A percentile compares a stretch with the other conserved stretches of the same genome.
Conservation (phyloP, 768 basidiomycete species). For the Cantharellus cinnabarinus region DNA sequence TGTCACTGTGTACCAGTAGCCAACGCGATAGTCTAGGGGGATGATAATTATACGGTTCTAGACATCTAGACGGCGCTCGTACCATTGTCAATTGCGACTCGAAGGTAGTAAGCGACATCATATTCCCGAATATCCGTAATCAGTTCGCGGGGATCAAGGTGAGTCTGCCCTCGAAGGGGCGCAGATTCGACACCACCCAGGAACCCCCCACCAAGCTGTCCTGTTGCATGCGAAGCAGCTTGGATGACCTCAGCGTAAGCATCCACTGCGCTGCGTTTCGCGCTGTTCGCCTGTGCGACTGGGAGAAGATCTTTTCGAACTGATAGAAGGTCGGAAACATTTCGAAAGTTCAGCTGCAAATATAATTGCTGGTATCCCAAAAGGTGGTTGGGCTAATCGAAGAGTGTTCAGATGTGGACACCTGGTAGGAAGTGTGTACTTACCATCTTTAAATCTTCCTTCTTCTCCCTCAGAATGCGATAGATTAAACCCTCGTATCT, state of each 20-base stretch:
- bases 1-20: constrained; percentile 88
- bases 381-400: constrained; percentile 62
- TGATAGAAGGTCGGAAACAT: constrained; percentile 75
- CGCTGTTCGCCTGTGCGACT: constrained; percentile 71
- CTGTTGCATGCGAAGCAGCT: constrained; percentile 36
- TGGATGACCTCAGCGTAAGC: constrained; percentile 93
- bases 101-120: constrained; percentile 92
- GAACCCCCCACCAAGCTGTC: constrained; percentile 14
- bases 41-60: too few species aligned
- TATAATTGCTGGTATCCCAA: constrained; percentile 84
- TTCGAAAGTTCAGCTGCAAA: constrained; percentile 76
- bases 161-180: constrained; percentile 15
- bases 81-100: constrained; percentile 95
- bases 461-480: constrained; percentile 59
- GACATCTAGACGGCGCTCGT: neutral
- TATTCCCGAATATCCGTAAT: constrained; percentile 91
- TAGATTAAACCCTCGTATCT: constrained; percentile 74
- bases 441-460: constrained; percentile 76
- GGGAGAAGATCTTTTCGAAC: constrained; percentile 81
- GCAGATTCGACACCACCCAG: constrained; percentile 39
- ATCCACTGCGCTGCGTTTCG: constrained; percentile 87
- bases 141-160: constrained; percentile 72
- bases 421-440: constrained; percentile 5
- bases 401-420: neutral
- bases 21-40: constrained; percentile 63